Evolutionary conservation across 257 asterid genomes (phyloP).

Genomic region (Ehretia macrophylla): DNA sequence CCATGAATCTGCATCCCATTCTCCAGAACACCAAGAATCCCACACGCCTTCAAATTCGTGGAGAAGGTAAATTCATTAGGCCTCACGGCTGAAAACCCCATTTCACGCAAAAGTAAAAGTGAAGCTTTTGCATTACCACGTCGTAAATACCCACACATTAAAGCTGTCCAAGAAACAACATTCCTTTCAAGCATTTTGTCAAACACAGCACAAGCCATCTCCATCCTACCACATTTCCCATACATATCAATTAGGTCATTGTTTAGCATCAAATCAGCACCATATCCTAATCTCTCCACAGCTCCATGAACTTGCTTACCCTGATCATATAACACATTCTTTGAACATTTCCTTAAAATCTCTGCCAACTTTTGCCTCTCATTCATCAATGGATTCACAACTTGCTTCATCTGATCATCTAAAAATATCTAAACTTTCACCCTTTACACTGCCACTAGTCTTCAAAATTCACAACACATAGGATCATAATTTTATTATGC

Average conservation of each 20-base stretch:
- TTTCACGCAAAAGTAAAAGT: constrained; percentile 32
- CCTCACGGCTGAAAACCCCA: constrained; percentile 31
- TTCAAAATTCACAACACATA: too few species aligned
- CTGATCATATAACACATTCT: constrained; percentile 25
- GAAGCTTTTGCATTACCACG: constrained; percentile 27
- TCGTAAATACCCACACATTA: constrained; percentile 45
- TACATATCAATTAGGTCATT: constrained; percentile 44
- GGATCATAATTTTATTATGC: too few species aligned
- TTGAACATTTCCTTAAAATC: constrained; percentile 43
- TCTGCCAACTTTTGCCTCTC: constrained; percentile 42
- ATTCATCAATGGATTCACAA: constrained; percentile 22
- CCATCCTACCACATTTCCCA: constrained; percentile 44
- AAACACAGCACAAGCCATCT: constrained; percentile 33
- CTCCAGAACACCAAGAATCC: constrained; percentile 23
- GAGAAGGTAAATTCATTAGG: constrained; percentile 60
- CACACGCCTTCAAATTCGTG: constrained; percentile 58
- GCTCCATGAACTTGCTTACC: constrained; percentile 56
- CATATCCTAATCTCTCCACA: constrained; percentile 39
- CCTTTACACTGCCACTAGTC: too few species aligned
- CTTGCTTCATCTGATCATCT: constrained; percentile 5
- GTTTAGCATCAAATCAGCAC: constrained; percentile 33
- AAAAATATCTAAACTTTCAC: background rate
- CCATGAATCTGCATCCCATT: constrained; percentile 53
- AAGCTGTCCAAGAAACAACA: constrained; percentile 61
- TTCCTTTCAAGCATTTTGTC: constrained; percentile 50